Evolutionary conservation across 768 basidiomycete species (phyloP).

Genomic region (Trametopsis cervina): DNA sequence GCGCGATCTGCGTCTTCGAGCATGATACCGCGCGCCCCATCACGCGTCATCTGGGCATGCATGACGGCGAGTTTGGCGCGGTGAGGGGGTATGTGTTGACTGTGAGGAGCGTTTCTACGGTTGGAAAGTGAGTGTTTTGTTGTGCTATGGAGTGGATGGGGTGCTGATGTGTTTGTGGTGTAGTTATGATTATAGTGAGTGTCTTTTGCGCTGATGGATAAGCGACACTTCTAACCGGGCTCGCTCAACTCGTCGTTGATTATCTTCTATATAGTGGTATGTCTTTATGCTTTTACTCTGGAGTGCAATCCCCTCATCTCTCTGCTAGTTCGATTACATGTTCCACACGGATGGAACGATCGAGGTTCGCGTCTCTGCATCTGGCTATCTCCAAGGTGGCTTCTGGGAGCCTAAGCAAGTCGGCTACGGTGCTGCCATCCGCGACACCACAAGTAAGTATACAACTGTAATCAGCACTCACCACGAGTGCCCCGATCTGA

Average conservation of each 20-base stretch:
- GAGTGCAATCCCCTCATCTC: too few relatives aligned
- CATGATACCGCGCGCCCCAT: slow-evolving; percentile 52
- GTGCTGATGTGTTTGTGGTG: too few relatives aligned
- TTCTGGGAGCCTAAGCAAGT: slow-evolving; percentile 46
- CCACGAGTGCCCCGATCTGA: too few relatives aligned
- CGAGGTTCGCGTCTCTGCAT: slow-evolving; percentile 61
- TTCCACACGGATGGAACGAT: slow-evolving; percentile 63
- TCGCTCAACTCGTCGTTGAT: background rate
- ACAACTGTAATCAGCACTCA: too few relatives aligned
- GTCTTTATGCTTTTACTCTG: too few relatives aligned
- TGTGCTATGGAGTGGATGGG: too few relatives aligned
- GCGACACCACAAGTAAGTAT: slow-evolving; percentile 45
- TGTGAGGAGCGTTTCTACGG: slow-evolving; percentile 50
- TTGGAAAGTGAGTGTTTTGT: slow-evolving; percentile 49
- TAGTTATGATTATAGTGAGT: slow-evolving; percentile 51
- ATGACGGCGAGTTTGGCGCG: slow-evolving; percentile 50
- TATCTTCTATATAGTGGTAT: background rate
- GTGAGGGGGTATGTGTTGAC: slow-evolving; percentile 53
- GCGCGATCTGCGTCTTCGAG: slow-evolving; percentile 62
- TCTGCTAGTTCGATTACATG: slow-evolving; percentile 57
- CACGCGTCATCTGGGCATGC: slow-evolving; percentile 48
- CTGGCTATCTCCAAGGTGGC: slow-evolving; percentile 62
- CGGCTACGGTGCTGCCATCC: slow-evolving; percentile 48
- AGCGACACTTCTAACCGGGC: background rate
- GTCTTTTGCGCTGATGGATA: background rate